Conservation (phyloP, 176 grass and related monocot species). For the Oryza officinalis region DNA sequence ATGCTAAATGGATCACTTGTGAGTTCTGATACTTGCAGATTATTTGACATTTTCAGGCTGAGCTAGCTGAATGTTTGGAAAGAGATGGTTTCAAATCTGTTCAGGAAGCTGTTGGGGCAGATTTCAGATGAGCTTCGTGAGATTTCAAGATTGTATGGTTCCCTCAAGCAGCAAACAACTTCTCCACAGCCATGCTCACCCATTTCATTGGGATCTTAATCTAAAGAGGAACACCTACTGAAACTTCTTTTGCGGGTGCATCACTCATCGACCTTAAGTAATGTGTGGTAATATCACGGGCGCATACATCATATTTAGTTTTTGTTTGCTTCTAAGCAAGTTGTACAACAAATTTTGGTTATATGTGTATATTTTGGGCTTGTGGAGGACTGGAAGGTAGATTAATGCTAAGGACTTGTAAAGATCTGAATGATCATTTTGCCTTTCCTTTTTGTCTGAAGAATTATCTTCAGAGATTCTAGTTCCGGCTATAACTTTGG, state of each 20-base stretch:
- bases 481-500: background rate
- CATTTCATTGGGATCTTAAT: conserved; percentile 12
- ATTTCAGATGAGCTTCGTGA: conserved; percentile 52
- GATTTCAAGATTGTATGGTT: background rate
- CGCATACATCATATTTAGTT: background rate
- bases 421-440: background rate
- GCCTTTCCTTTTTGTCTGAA: background rate
- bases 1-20: background rate
- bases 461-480: background rate
- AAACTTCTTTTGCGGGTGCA: conserved; percentile 36
- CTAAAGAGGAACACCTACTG: conserved; percentile 19
- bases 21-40: conserved; percentile 25
- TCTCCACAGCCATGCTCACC: conserved; percentile 27
- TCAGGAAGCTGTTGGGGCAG: conserved; percentile 78
- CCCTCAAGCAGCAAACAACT: conserved; percentile 1
- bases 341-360: conserved; percentile 44
- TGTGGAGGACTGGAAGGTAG: background rate
- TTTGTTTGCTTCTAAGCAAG: conserved; percentile 36
- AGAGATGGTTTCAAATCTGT: conserved; percentile 94
- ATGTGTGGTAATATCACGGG: background rate
- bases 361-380: conserved; percentile 30
- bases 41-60: conserved; percentile 52
- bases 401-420: background rate
- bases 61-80: conserved; percentile 88
- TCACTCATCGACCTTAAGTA: conserved; percentile 24